These are phyloP conservation scores for Fonsecaea pedrosoi DNA, from an alignment of 2,329 filamentous ascomycete genomes.

Conservation along the genomic window DNA sequence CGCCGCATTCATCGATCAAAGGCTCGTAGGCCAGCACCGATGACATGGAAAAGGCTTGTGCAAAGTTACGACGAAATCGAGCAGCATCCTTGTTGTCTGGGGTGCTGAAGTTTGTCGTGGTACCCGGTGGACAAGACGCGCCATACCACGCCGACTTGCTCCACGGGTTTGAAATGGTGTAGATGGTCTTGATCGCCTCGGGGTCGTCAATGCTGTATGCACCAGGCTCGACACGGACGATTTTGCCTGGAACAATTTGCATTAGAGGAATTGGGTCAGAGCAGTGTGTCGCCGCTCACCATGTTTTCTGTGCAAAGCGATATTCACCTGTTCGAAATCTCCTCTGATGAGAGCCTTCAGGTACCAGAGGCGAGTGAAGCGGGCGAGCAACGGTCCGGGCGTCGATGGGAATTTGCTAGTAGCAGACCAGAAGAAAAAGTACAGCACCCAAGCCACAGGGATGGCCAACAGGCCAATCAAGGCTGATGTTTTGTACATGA, in stretches of 20 bases:
- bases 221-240: constrained; percentile 1
- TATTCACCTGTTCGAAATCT: constrained; percentile 46
- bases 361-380: constrained; percentile 50
- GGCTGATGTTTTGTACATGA: background rate
- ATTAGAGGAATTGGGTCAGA: background rate
- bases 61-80: constrained; percentile 68
- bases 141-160: constrained; percentile 3
- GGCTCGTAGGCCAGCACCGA: constrained; percentile 59
- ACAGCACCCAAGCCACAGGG: background rate
- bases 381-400: constrained; percentile 51
- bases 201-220: constrained; percentile 6
- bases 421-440: background rate
- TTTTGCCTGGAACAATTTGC: constrained; percentile 1
- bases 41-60: constrained; percentile 65
- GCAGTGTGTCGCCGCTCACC: constrained; percentile 39
- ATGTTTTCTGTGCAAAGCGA: constrained; percentile 48
- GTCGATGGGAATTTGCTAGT: constrained; percentile 1
- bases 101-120: constrained; percentile 9
- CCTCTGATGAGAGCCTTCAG: constrained; percentile 47
- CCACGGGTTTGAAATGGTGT: constrained; percentile 8
- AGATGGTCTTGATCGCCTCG: constrained; percentile 8
- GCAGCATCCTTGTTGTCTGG: constrained; percentile 9
- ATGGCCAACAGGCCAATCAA: background rate
- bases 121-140: background rate
- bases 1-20: constrained; percentile 76